Evolutionary conservation across 108 stramenopile species (phyloP).

Genomic region (Cyclotella choctawhatcheeana): DNA sequence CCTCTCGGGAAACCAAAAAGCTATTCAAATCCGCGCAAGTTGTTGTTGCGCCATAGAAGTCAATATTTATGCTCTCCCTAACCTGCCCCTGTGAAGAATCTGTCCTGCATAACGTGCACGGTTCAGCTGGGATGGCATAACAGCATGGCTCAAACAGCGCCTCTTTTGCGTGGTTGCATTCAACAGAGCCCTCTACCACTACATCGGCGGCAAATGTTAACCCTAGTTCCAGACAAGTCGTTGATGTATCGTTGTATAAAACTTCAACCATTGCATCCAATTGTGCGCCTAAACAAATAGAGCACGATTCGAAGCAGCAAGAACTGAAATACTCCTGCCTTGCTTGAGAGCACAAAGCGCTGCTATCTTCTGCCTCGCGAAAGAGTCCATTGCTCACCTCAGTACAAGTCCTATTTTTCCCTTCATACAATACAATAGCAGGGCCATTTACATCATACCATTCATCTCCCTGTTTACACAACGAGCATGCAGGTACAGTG

Average conservation of each 20-base stretch:
- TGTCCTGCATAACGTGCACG: constrained; percentile 31
- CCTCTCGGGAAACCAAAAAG: constrained; percentile 50
- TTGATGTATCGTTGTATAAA: constrained; percentile 33
- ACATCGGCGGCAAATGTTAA: constrained; percentile 41
- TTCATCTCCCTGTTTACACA: constrained; percentile 44
- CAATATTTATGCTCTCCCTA: constrained; percentile 27
- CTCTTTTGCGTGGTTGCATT: constrained; percentile 31
- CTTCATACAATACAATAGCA: constrained; percentile 33
- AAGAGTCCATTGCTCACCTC: constrained; percentile 46
- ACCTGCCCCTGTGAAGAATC: constrained; percentile 29
- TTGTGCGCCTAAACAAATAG: constrained; percentile 40
- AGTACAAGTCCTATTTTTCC: constrained; percentile 35
- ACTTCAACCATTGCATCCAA: constrained; percentile 49
- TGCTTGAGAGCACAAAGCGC: constrained; percentile 32
- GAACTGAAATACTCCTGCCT: constrained; percentile 37
- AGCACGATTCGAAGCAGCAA: constrained; percentile 43
- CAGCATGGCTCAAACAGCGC: constrained; percentile 48
- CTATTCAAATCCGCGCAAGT: constrained; percentile 51
- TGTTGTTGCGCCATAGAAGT: constrained; percentile 48
- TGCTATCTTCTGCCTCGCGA: constrained; percentile 42
- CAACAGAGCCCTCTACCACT: constrained; percentile 39
- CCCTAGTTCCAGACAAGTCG: constrained; percentile 42
- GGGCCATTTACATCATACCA: constrained; percentile 49
- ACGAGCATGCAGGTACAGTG: constrained; percentile 43
- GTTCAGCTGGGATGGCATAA: constrained; percentile 32